Conservation (phyloP, 176 grass and related monocot species). For the Oryza meyeriana region DNA sequence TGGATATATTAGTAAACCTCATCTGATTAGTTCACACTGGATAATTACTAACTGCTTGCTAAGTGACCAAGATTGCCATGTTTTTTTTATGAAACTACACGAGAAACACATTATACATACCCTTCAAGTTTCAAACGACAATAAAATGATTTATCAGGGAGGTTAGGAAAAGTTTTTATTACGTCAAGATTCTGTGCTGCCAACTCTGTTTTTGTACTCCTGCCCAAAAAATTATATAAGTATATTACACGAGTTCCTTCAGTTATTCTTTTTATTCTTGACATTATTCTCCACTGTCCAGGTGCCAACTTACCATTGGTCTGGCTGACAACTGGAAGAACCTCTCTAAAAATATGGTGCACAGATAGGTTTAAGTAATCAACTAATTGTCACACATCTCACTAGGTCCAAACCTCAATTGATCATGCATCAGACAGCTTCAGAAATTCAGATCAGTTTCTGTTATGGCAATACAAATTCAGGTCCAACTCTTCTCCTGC, state of each 20-base stretch:
- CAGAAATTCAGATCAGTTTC: slow-evolving; percentile 13
- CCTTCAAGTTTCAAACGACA: neutral
- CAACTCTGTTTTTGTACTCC: neutral
- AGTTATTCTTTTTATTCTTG: neutral
- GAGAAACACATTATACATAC: neutral
- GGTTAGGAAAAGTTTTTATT: neutral
- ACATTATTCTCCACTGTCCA: neutral
- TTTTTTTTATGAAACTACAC: neutral
- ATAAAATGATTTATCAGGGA: neutral
- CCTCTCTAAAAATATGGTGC: slow-evolving; percentile 1
- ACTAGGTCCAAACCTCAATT: neutral
- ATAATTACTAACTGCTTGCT: too few species aligned
- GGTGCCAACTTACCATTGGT: slow-evolving; percentile 12
- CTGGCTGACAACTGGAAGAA: neutral
- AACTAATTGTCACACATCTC: slow-evolving; percentile 15
- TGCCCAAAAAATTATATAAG: neutral
- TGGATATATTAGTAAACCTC: neutral
- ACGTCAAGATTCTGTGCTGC: neutral
- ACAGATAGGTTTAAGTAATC: slow-evolving; percentile 17
- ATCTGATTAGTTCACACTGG: neutral
- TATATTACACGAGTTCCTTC: neutral
- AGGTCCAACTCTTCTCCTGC: slow-evolving; percentile 6
- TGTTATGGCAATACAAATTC: slow-evolving; percentile 19
- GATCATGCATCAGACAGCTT: neutral
- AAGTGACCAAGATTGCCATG: neutral